A percentile compares a stretch with the other conserved stretches of the same genome.
Conservation (phyloP, 108 stramenopile species). For the Seminavis robusta region DNA sequence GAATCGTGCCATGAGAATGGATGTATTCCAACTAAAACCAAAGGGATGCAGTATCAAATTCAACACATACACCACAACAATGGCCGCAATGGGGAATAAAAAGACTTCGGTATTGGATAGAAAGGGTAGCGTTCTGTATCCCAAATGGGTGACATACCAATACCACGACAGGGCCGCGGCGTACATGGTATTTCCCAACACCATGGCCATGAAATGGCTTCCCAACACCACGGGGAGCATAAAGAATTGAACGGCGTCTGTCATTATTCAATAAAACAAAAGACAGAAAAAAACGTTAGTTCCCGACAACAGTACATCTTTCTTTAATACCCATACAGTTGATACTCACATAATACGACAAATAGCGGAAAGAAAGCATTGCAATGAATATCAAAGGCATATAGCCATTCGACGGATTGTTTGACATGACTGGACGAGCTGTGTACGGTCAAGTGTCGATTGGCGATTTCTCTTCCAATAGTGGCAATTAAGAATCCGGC, state of each 20-base stretch:
- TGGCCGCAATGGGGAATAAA: constrained; percentile 89
- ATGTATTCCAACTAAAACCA: constrained; percentile 84
- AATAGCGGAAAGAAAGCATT: constrained; percentile 96
- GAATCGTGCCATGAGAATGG: constrained; percentile 69
- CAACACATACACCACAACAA: constrained; percentile 67
- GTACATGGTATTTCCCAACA: constrained; percentile 89
- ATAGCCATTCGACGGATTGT: constrained; percentile 96
- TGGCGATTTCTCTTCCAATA: constrained; percentile 69
- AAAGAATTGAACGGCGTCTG: constrained; percentile 94
- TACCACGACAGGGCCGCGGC: constrained; percentile 88
- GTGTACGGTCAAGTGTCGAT: constrained; percentile 67
- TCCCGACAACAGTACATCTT: not conserved
- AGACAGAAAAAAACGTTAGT: not conserved
- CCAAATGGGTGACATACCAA: constrained; percentile 96
- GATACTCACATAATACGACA: constrained; percentile 79
- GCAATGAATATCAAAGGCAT: constrained; percentile 98
- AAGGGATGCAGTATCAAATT: constrained; percentile 86
- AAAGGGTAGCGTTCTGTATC: constrained; percentile 91
- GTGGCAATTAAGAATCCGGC: constrained; percentile 67
- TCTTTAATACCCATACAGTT: not conserved
- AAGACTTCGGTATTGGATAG: constrained; percentile 93
- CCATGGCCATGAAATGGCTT: constrained; percentile 64
- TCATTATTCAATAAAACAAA: not conserved
- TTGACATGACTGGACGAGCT: constrained; percentile 75
- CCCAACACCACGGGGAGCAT: constrained; percentile 89